phyloP scores from a whole-genome alignment of 129 eudicot species.

The Chrysanthemum lavandulifolium region DNA sequence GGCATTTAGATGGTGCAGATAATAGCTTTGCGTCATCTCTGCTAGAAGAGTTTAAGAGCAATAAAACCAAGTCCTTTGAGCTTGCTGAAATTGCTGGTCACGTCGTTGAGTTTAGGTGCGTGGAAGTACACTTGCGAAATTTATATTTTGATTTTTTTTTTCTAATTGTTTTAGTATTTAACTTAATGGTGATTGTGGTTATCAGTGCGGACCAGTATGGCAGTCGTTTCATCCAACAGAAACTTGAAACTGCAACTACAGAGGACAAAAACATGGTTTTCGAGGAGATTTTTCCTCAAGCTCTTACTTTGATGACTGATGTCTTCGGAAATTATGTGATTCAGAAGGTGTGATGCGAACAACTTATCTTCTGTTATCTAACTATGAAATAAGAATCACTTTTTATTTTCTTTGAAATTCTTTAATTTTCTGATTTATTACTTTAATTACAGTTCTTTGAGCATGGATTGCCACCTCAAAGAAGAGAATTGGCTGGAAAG shows the following conservation, averaged over 20 bases:
- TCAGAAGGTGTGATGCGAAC: slow-evolving; percentile 62
- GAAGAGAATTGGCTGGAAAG: slow-evolving; percentile 68
- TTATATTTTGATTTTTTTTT: neutral
- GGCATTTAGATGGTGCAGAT: slow-evolving; percentile 76
- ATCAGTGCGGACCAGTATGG: slow-evolving; percentile 92
- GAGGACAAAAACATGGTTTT: slow-evolving; percentile 90
- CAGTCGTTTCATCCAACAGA: slow-evolving; percentile 91
- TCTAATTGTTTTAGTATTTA: neutral
- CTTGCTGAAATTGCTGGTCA: slow-evolving; percentile 84
- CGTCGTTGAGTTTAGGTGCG: slow-evolving; percentile 91
- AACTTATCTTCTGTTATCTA: neutral
- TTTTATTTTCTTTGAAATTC: neutral
- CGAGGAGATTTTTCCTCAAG: slow-evolving; percentile 78
- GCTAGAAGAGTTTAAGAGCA: slow-evolving; percentile 93
- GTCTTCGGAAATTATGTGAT: slow-evolving; percentile 92
- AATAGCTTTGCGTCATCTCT: slow-evolving; percentile 61
- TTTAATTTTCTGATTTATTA: neutral
- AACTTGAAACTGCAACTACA: slow-evolving; percentile 81
- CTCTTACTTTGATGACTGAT: slow-evolving; percentile 90
- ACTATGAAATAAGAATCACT: neutral
- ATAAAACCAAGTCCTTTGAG: slow-evolving; percentile 82
- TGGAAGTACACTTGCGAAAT: neutral
- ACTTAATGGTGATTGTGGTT: slow-evolving; percentile 15
- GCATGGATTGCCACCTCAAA: slow-evolving; percentile 69
- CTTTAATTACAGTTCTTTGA: slow-evolving; percentile 53